Base-by-base conservation (phyloP, 345 rosid species). In the Adansonia digitata region DNA sequence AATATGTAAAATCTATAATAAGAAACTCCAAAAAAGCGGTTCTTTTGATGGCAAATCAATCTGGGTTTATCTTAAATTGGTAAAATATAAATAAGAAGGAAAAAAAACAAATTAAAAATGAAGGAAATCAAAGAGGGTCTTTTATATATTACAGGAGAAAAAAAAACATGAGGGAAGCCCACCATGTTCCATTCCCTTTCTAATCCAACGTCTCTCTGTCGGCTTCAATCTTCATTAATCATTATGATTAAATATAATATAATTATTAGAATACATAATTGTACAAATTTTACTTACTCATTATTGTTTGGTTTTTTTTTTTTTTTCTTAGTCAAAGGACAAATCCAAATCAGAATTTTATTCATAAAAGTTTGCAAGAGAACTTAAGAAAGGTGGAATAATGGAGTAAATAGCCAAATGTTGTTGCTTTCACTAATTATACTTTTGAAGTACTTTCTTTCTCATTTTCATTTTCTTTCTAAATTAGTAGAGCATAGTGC, bases 161-260 rank as follows among this genome's bases (percentile, higher is more conserved):
- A 42, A 46, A 42, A 69, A 77, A 81, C 82, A 84, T 42, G 22
- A 48, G 52, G 40, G 72, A 69, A 79, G 85, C 86, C 88, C 94
- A 88, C 89, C 89, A 84, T 73, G 84, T 82, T 80, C 77, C 78
- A 69, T 74, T 65, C 56, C 53, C 76, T 74, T 82, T 84, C 86
- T 81, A 74, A 79, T 73, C 88, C 85, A 81, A 86, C 86, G 85
- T 86, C 82, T 71, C 75, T 74, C 46, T 85, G 79, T 83, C 89
- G 75, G 84, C 81, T 82, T 80, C 57, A 10, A 27, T 72, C 53
- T 26, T 66, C 35, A 27, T 26, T 67, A 71, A n/a, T 34, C 5
- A 35, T 71, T 35, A 39, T 5, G 60, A 26, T 29, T 31, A 11
- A 18, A 15, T 29, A 15, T 26, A 31, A 1, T 31, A 31, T 1